Percentiles rank a stretch among this genome's conserved stretches.
Evolutionary conservation across 139 green algal genomes (phyloP).

Genomic region (Diplosphaera chodatii): DNA sequence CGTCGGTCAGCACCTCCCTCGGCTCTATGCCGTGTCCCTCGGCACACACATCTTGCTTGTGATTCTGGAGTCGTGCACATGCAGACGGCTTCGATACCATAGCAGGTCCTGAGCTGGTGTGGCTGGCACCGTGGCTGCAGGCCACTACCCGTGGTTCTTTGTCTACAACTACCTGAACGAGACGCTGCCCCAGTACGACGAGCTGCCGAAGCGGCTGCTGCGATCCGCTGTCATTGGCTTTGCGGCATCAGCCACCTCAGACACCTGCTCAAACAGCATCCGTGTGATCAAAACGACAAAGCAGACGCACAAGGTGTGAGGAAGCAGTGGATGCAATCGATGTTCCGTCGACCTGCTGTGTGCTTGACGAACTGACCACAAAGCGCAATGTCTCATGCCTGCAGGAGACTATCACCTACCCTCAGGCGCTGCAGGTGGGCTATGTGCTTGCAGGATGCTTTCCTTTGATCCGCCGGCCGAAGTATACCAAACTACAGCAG

Average conservation of each 20-base stretch:
- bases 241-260: conserved; percentile 66
- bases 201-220: conserved; percentile 55
- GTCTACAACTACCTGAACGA: conserved; percentile 60
- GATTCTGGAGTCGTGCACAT: too few relatives aligned
- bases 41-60: too few relatives aligned
- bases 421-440: conserved; percentile 55
- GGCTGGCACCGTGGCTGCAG: too few relatives aligned
- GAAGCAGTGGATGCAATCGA: not conserved
- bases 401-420: conserved; percentile 42
- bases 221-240: conserved; percentile 83
- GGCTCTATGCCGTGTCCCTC: too few relatives aligned
- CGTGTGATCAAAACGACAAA: conserved; percentile 89
- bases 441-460: too few relatives aligned
- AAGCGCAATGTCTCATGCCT: not conserved
- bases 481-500: too few relatives aligned
- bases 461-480: too few relatives aligned
- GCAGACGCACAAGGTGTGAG: conserved; percentile 69
- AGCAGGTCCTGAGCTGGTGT: too few relatives aligned
- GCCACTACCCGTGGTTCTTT: conserved; percentile 79
- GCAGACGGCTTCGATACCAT: too few relatives aligned
- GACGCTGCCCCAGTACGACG: conserved; percentile 49
- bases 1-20: too few relatives aligned
- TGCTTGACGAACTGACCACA: not conserved
- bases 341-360: not conserved
- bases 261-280: conserved; percentile 86